Conservation (phyloP, 2,329 filamentous ascomycete species). For the Talaromyces sp. region DNA sequence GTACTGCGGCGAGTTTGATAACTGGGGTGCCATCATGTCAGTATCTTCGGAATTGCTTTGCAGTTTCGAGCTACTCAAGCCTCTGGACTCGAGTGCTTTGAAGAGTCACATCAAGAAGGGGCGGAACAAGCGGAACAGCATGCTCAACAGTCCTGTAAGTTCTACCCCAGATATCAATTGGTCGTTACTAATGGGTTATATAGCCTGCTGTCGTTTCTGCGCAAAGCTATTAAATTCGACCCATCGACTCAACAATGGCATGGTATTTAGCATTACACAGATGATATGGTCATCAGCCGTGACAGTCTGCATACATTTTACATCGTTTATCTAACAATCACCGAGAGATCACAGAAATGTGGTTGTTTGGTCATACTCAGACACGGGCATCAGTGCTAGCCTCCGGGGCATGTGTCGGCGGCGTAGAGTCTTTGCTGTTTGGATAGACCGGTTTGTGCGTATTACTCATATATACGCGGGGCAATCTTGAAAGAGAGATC, state of each 20-base stretch:
- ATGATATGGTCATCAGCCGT: background rate
- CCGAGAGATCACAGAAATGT: background rate
- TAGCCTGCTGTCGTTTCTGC: constrained; percentile 43
- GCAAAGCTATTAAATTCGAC: constrained; percentile 37
- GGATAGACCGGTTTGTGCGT: background rate
- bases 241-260: constrained; percentile 2
- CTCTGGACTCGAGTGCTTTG: constrained; percentile 87
- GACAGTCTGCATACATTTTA: constrained; percentile 3
- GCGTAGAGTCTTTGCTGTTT: background rate
- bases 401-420: background rate
- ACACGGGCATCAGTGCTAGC: background rate
- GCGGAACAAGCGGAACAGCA: constrained; percentile 85
- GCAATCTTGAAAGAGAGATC: background rate
- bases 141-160: constrained; percentile 93
- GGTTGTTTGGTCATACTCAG: background rate
- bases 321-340: background rate
- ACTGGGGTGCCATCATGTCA: constrained; percentile 98
- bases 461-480: background rate
- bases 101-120: constrained; percentile 99
- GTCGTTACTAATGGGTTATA: constrained; percentile 14
- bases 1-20: constrained; percentile 99
- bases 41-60: constrained; percentile 89
- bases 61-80: constrained; percentile 95
- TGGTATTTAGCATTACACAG: constrained; percentile 6
- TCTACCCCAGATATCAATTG: constrained; percentile 15